Conservation (phyloP, 2,329 filamentous ascomycete species). For the Byssochlamys sp. region DNA sequence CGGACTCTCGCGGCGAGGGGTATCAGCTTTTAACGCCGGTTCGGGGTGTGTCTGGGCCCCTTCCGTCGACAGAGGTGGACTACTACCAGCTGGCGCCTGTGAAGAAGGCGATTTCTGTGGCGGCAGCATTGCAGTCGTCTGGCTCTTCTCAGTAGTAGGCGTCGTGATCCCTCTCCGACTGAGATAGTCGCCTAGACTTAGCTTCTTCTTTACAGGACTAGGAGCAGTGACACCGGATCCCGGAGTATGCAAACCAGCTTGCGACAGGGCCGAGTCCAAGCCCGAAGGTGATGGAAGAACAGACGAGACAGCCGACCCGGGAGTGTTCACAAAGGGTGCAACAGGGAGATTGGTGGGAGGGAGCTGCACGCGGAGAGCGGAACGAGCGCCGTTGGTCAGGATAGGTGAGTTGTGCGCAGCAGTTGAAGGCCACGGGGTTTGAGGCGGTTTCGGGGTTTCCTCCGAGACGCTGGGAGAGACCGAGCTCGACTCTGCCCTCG, state of each 20-base stretch:
- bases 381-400: slow-evolving; percentile 12
- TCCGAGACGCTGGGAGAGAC: neutral
- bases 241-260: slow-evolving; percentile 14
- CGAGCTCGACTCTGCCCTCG: neutral
- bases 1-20: slow-evolving; percentile 12
- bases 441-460: slow-evolving; percentile 14
- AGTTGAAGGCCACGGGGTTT: slow-evolving; percentile 30
- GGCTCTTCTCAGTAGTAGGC: slow-evolving; percentile 33
- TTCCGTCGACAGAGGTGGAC: slow-evolving; percentile 7
- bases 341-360: slow-evolving; percentile 13
- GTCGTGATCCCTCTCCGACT: slow-evolving; percentile 33
- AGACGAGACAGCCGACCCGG: slow-evolving; percentile 22
- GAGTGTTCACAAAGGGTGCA: slow-evolving; percentile 17
- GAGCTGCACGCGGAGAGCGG: slow-evolving; percentile 21
- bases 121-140: slow-evolving; percentile 15
- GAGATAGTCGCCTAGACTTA: slow-evolving; percentile 42
- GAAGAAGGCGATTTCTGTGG: slow-evolving; percentile 15
- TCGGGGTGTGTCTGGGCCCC: slow-evolving; percentile 6
- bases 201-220: slow-evolving; percentile 42
- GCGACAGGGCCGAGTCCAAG: slow-evolving; percentile 16
- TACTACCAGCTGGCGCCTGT: slow-evolving; percentile 9
- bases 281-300: slow-evolving; percentile 19
- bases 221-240: slow-evolving; percentile 29
- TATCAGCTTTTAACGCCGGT: slow-evolving; percentile 5
- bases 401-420: slow-evolving; percentile 28